Base-by-base conservation (phyloP, 129 eudicot genomes). In the Artemisia annua region DNA sequence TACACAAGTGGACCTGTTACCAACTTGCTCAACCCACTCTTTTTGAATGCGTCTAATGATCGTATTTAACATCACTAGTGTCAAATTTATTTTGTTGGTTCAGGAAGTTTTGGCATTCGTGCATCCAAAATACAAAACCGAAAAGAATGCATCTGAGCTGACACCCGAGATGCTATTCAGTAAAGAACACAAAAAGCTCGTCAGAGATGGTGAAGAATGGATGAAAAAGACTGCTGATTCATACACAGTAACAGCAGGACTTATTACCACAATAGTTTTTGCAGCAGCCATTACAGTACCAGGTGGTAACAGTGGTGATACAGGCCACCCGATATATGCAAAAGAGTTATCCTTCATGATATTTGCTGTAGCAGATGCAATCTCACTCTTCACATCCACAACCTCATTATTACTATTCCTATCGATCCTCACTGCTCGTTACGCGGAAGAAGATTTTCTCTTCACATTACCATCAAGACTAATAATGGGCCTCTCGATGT, bases 321-420 rank as follows among this genome's bases (percentile, higher is more conserved):
- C 83, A 0, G 83, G 80, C 39, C 74, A 73, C 46, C 83, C 83
- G 2, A 68, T 74, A 3, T 73, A 73, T 14, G 75, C 79, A 13
- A 73, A 52, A 60, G 83, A 75, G 53, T 12, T 51, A 59, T 68
- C 79, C 6, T 80, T 80, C 66, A 13, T 67, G 8, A 67, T 80
- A 67, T 80, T 80, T 74, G 85, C 76, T 30, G 70, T 82, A 16
- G 77, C 85, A 22, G 82, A 82, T 48, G 85, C 82, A 35, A 77
- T 82, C 67, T 82, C 85, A 3, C 78, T 77, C 7, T 82, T 82
- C 79, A 77, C 85, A 30, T 77, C 85, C 63, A 77, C 85, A n/a
- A 82, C 85, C 0, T 82, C 85, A 4, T 60, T 82, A 49, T 48
- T 82, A 44, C 73, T 81, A 11, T 81, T 81, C 48, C 66, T 81